phyloP scores from a whole-genome alignment of 352 stramenopile species.

The Phytophthora colocasiae region DNA sequence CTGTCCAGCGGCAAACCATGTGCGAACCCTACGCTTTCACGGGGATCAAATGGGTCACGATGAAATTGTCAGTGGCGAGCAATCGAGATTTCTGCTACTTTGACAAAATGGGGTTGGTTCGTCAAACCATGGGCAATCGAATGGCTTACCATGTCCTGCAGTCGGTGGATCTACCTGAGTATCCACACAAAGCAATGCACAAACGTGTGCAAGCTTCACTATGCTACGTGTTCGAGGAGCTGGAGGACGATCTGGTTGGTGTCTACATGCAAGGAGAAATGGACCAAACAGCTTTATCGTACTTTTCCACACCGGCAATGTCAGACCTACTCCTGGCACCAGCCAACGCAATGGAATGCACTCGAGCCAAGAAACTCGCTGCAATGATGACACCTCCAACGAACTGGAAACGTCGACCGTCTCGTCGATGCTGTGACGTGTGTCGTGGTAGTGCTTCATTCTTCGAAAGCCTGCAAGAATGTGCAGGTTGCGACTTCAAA shows the following conservation, averaged over 20 bases:
- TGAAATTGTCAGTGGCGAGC: constrained; percentile 40
- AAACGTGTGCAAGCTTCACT: constrained; percentile 34
- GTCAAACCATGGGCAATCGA: constrained; percentile 37
- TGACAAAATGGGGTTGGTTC: constrained; percentile 52
- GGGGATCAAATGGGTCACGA: constrained; percentile 51
- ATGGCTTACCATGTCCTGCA: constrained; percentile 58
- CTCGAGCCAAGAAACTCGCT: constrained; percentile 44
- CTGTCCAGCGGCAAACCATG: constrained; percentile 33
- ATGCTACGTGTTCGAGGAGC: constrained; percentile 53
- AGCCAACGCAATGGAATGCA: constrained; percentile 38
- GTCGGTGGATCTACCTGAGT: constrained; percentile 46
- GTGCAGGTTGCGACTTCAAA: constrained; percentile 38
- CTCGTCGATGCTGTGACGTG: constrained; percentile 38
- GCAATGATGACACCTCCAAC: constrained; percentile 29
- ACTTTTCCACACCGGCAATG: constrained; percentile 36
- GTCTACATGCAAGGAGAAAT: constrained; percentile 49
- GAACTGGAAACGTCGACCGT: constrained; percentile 16
- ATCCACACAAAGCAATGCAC: constrained; percentile 33
- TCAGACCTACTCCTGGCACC: constrained; percentile 34
- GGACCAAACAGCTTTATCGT: constrained; percentile 26
- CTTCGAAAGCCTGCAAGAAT: constrained; percentile 37
- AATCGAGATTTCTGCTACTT: constrained; percentile 61
- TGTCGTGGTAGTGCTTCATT: constrained; percentile 38
- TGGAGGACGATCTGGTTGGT: constrained; percentile 37
- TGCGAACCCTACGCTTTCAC: constrained; percentile 49